These are phyloP conservation scores for Neofusicoccum laricinum DNA, from an alignment of 2,329 filamentous ascomycete genomes.

Conservation along the genomic window DNA sequence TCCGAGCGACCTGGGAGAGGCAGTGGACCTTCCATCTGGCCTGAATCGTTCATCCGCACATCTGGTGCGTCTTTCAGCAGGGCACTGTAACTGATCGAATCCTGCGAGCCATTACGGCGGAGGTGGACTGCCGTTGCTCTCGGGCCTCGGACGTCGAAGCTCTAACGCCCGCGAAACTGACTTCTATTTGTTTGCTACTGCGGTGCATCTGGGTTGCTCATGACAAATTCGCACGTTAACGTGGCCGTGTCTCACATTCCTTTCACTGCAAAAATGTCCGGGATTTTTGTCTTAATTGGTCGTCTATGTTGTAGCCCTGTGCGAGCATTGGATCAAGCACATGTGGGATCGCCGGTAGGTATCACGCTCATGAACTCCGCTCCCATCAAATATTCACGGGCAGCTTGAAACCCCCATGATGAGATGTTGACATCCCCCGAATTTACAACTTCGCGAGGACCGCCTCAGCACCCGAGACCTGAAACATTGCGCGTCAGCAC, in stretches of 20 bases:
- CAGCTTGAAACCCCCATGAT: not conserved
- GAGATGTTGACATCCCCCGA: not conserved
- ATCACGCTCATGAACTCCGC: not conserved
- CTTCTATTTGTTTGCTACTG: not conserved
- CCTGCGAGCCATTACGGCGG: not conserved
- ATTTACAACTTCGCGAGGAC: slow-evolving; percentile 48
- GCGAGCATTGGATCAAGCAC: not conserved
- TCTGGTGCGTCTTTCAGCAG: no score
- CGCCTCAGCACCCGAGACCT: slow-evolving; percentile 49
- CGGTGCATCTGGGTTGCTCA: no score
- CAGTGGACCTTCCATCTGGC: not conserved
- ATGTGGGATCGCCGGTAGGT: not conserved
- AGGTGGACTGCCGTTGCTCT: not conserved
- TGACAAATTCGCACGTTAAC: no score
- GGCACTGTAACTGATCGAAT: not conserved
- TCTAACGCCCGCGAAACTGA: not conserved
- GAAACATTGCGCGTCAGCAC: slow-evolving; percentile 30
- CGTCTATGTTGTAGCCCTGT: not conserved
- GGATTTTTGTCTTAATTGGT: not conserved
- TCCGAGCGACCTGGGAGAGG: not conserved
- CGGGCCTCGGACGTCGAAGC: not conserved
- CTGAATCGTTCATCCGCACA: not conserved
- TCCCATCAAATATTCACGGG: not conserved
- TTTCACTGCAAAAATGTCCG: not conserved
- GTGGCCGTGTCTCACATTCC: not conserved